Conservation (phyloP, 176 grass and related monocot species). For the Phyllostachys edulis region DNA sequence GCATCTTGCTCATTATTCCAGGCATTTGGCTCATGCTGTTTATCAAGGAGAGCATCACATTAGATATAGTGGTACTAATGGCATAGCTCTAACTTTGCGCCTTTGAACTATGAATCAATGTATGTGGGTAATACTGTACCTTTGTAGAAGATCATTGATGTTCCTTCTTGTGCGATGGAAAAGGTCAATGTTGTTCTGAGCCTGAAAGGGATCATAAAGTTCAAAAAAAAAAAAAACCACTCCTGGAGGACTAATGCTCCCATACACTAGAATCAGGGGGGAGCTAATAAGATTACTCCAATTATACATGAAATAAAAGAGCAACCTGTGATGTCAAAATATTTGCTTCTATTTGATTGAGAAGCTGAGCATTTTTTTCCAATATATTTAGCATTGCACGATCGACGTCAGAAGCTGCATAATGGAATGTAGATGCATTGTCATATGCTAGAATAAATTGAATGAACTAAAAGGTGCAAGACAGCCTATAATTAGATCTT, state of each 20-base stretch:
- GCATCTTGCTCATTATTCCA: conserved; percentile 93
- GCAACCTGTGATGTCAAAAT: conserved; percentile 75
- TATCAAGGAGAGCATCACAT: conserved; percentile 24
- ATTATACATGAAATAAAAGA: conserved; percentile 27
- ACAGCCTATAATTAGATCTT: background rate
- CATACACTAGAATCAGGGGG: background rate
- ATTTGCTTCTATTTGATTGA: conserved; percentile 79
- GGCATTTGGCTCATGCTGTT: conserved; percentile 88
- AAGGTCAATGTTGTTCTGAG: conserved; percentile 64
- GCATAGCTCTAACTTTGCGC: background rate
- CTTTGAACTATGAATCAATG: background rate
- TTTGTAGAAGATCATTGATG: conserved; percentile 66
- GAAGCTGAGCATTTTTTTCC: conserved; percentile 74
- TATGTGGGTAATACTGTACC: conserved; percentile 40
- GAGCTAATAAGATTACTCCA: conserved; percentile 1
- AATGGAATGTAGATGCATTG: conserved; percentile 5
- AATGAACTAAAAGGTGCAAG: background rate
- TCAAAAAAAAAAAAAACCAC: conserved; percentile 30
- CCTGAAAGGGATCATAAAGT: conserved; percentile 46
- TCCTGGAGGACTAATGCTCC: background rate
- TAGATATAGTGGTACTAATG: conserved; percentile 15
- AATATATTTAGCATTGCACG: conserved; percentile 56
- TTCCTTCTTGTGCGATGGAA: conserved; percentile 65
- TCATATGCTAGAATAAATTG: background rate
- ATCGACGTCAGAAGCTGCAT: conserved; percentile 69